Conservation (phyloP, 2,329 filamentous ascomycete genomes). For the Claviceps cyperi region DNA sequence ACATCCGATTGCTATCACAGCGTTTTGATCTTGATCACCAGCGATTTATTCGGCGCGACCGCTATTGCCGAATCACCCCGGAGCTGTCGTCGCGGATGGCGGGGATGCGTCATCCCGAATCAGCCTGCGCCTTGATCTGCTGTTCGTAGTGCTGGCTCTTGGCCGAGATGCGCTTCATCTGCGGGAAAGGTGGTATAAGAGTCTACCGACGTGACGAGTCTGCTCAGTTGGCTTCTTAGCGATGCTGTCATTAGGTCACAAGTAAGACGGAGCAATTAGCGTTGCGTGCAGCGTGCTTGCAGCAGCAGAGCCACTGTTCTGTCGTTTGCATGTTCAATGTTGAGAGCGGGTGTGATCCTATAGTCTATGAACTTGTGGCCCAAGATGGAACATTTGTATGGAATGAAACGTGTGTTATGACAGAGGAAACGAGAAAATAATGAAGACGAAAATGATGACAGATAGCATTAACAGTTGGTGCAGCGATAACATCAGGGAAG, state of each 20-base stretch:
- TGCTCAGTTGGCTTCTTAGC: conserved; percentile 5
- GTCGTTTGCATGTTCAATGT: not conserved
- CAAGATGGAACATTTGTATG: conserved; percentile 5
- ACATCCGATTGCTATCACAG: no score
- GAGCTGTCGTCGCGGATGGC: not conserved
- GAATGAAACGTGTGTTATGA: conserved; percentile 9
- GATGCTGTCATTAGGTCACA: conserved; percentile 7
- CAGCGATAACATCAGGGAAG: no score
- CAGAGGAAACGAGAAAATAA: not conserved
- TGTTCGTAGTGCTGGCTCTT: conserved; percentile 15
- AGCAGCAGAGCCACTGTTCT: not conserved
- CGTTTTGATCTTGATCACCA: no score
- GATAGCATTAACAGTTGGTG: no score
- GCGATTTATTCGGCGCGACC: no score
- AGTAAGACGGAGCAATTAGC: conserved; percentile 5
- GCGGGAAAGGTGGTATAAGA: conserved; percentile 13
- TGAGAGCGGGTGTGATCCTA: not conserved
- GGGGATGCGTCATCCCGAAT: conserved; percentile 5
- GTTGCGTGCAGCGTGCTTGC: not conserved
- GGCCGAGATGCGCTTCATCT: conserved; percentile 13
- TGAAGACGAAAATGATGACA: no score
- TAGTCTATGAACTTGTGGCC: conserved; percentile 6
- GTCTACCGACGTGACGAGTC: conserved; percentile 13
- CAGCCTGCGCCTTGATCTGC: conserved; percentile 13
- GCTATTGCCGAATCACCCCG: no score